Percentiles rank a stretch among this genome's conserved stretches.
phyloP scores from a whole-genome alignment of 495 filamentous ascomycete genomes.

The Thozetella sp. region DNA sequence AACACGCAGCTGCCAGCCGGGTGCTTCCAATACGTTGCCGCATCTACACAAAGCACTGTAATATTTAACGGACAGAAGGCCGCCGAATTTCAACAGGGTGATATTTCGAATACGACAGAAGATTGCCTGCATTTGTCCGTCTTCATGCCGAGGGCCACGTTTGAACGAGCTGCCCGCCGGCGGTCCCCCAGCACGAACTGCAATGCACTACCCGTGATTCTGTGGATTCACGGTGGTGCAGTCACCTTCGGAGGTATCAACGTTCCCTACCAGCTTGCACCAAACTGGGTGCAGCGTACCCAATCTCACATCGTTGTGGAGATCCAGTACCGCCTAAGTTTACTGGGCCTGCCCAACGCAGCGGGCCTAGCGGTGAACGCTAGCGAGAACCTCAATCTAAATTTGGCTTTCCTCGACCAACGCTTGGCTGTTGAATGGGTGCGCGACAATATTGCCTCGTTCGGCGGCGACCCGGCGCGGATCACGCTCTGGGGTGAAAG shows the following conservation, averaged over 20 bases:
- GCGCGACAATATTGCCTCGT: constrained; percentile 51
- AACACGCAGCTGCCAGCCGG: constrained; percentile 1
- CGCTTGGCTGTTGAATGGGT: constrained; percentile 56
- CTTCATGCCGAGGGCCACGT: constrained; percentile 25
- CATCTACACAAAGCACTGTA: background rate
- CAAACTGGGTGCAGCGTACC: constrained; percentile 37
- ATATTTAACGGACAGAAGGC: background rate
- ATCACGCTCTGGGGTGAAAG: constrained; percentile 55
- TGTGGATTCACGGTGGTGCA: constrained; percentile 17
- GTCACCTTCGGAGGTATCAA: constrained; percentile 7
- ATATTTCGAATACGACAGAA: constrained; percentile 23
- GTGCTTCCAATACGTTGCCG: constrained; percentile 4
- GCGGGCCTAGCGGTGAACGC: constrained; percentile 11
- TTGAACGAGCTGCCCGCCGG: background rate
- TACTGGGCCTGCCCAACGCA: constrained; percentile 55
- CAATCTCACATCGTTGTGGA: constrained; percentile 58
- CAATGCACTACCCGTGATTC: constrained; percentile 13
- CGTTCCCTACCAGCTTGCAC: constrained; percentile 16
- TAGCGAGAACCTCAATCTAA: constrained; percentile 22
- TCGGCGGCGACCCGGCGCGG: constrained; percentile 52
- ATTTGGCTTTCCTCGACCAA: constrained; percentile 64
- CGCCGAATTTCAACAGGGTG: constrained; percentile 1
- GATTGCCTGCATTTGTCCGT: constrained; percentile 53
- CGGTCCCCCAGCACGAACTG: constrained; percentile 4
- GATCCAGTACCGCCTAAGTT: constrained; percentile 64